Evolutionary conservation across 495 filamentous ascomycete genomes (phyloP), one percentile per base, ranked within the genome.

Genomic region (Podospora conica): DNA sequence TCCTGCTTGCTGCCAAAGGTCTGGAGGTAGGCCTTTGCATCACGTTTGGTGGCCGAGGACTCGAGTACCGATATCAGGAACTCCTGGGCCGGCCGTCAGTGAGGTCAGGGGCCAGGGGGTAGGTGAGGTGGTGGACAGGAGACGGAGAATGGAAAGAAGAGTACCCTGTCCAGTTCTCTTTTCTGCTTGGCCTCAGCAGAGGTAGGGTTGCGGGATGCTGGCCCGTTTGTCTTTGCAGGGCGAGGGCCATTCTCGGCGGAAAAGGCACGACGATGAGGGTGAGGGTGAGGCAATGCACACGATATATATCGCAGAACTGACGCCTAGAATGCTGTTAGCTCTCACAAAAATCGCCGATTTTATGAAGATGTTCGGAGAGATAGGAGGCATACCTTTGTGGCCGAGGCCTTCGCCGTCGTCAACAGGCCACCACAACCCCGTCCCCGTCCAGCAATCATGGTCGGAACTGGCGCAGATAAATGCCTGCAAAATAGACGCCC

Each of bases 21-120:
- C 63, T 92, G 86, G 9, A 97, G 80, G 71, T 96, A 97, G 9
- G 89, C 87, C 75, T 89, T 91, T 55, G 93, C 94, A 77, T 97
- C 93, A 62, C 93, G 87, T 76, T 91, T 94, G 1, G 94, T 97
- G 2, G 92, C 87, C 5, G 92, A 90, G 12, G 93, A 91, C 69
- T 85, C 88, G 22, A 97, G 80, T 8, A 97, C 82, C 27, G 91
- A 92, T 10, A 94, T 82, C 68, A 92, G 88, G 68, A 95, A 88
- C 76, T 94, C 90, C 91, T 95, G 55, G 55, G 53, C 18, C n/a
- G 59, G 61, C 58, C 70, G 73, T 69, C 27, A 62, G 58, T n/a
- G 23, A 61, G 48, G 18, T n/a, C n/a, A n/a, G n/a, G 63, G 7
- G 62, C 18, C 60, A 15, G 21, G n/a, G 3, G 18, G 31, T n/a